A percentile compares a stretch with the other conserved stretches of the same genome.
These are phyloP conservation scores for Cutaneotrichosporon dermatis DNA, from an alignment of 1,284 basidiomycete genomes.

Conservation along the genomic window DNA sequence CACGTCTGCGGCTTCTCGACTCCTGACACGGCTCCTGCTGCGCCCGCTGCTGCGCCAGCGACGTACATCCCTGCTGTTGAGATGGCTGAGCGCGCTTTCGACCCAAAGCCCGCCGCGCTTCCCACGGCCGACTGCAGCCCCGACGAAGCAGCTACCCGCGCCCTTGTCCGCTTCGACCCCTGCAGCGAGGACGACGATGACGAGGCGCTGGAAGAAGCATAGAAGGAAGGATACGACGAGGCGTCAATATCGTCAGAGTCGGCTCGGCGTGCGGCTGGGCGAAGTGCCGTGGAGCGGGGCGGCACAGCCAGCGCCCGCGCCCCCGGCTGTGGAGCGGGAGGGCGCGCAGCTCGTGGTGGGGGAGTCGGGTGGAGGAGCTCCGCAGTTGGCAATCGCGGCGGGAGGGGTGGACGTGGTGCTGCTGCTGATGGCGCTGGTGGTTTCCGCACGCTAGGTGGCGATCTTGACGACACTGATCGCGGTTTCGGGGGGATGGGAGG, in stretches of 20 bases:
- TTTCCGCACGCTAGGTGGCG: too few species aligned
- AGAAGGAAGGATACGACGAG: not conserved
- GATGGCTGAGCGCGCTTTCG: constrained; percentile 14
- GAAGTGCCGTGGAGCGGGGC: not conserved
- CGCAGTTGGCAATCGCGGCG: too few species aligned
- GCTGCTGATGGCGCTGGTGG: too few species aligned
- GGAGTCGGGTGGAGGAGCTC: not conserved
- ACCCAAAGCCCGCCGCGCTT: constrained; percentile 5
- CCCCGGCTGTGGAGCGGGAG: not conserved
- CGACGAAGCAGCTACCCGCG: not conserved
- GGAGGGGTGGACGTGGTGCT: not conserved
- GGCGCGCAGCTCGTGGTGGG: not conserved
- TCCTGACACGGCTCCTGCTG: constrained; percentile 5
- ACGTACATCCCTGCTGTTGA: constrained; percentile 9
- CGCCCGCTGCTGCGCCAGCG: not conserved
- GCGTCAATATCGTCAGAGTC: not conserved
- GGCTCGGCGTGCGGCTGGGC: not conserved
- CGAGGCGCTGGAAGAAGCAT: not conserved
- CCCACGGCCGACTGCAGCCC: constrained; percentile 9
- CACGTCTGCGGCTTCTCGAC: constrained; percentile 21
- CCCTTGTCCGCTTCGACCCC: not conserved
- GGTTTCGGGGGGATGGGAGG: not conserved
- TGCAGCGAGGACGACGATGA: not conserved
- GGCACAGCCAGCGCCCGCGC: not conserved
- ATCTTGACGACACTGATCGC: too few species aligned